Evolutionary conservation across 1,284 basidiomycete genomes (phyloP).

Genomic region (Heterobasidion occidentale): DNA sequence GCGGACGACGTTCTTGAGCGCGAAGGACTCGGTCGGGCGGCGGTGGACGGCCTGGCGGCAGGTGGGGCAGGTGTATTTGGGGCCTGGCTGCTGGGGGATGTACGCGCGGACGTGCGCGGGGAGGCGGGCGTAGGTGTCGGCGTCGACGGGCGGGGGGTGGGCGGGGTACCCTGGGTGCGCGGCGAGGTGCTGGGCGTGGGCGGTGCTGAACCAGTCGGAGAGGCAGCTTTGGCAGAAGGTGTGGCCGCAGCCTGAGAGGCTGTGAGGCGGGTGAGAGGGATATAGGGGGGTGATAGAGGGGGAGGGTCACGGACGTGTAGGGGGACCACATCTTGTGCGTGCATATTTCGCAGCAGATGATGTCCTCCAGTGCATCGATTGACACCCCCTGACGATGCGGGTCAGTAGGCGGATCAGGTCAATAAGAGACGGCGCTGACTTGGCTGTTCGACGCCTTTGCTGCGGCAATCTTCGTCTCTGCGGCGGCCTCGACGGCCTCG

Average conservation of each 20-base stretch:
- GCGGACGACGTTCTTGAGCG: conserved; percentile 39
- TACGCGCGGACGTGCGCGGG: conserved; percentile 11
- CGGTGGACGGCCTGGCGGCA: conserved; percentile 43
- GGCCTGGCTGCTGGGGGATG: conserved; percentile 22
- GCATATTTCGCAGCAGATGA: conserved; percentile 56
- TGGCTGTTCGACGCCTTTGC: neutral
- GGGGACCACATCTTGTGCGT: conserved; percentile 53
- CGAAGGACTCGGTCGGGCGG: conserved; percentile 51
- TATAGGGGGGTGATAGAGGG: too few relatives aligned
- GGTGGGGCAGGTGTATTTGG: conserved; percentile 57
- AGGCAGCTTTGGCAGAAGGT: conserved; percentile 59
- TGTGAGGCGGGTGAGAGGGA: neutral
- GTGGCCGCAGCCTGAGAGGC: conserved; percentile 57
- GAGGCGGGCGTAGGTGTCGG: neutral
- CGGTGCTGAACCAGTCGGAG: conserved; percentile 56
- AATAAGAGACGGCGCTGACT: neutral
- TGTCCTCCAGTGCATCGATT: conserved; percentile 39
- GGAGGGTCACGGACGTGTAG: conserved; percentile 38
- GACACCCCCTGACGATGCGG: conserved; percentile 5
- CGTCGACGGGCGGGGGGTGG: conserved; percentile 9
- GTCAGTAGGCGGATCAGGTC: neutral
- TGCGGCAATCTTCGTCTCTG: too few relatives aligned
- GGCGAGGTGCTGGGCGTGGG: conserved; percentile 37
- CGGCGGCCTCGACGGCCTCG: too few relatives aligned
- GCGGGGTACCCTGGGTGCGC: conserved; percentile 37